These are phyloP conservation scores for Phoma sp. DNA, from an alignment of 2,329 filamentous ascomycete species.

Conservation along the genomic window DNA sequence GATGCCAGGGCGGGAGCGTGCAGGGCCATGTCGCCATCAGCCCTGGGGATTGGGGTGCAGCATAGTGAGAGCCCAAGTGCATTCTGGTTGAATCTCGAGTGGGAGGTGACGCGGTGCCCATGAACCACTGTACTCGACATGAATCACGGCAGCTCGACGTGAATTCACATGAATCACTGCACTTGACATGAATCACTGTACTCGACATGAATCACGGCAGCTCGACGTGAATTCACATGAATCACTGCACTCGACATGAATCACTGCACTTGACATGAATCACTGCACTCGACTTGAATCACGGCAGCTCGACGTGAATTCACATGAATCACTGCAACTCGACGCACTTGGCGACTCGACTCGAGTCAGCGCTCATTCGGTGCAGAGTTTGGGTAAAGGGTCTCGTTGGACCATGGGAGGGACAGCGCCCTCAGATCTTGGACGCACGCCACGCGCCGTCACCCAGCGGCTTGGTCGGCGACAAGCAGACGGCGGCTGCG, in stretches of 20 bases:
- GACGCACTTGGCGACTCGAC: not conserved
- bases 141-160: constrained; percentile 3
- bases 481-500: not conserved
- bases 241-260: constrained; percentile 2
- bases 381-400: constrained; percentile 5
- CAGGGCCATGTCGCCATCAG: constrained; percentile 11
- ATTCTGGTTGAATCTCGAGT: not conserved
- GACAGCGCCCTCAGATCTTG: not conserved
- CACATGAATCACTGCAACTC: constrained; percentile 3
- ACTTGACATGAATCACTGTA: too few species aligned
- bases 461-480: not conserved
- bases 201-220: constrained; percentile 1
- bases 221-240: not conserved
- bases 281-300: constrained; percentile 8
- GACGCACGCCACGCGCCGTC: constrained; percentile 12
- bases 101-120: not conserved
- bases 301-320: too few species aligned
- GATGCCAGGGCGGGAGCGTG: constrained; percentile 1
- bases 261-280: constrained; percentile 3
- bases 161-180: constrained; percentile 4
- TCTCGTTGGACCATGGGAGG: constrained; percentile 1
- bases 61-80: too few species aligned
- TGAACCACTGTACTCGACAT: too few species aligned
- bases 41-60: not conserved
- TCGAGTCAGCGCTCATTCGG: constrained; percentile 14